phyloP scores from a whole-genome alignment of 2,329 filamentous ascomycete genomes.

The Colletotrichum siamense region DNA sequence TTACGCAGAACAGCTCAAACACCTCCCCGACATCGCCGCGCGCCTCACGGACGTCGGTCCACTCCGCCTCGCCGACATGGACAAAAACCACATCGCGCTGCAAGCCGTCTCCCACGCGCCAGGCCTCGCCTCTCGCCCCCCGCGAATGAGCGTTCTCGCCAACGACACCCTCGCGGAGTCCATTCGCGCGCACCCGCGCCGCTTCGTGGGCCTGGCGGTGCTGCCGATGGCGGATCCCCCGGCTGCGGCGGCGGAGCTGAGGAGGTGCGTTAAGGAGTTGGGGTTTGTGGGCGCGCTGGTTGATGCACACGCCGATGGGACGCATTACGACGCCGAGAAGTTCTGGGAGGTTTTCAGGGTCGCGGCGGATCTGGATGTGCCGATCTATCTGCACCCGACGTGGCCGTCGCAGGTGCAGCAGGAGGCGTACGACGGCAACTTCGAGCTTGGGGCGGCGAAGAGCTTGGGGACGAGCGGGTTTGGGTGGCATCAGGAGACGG shows the following conservation, averaged over 20 bases:
- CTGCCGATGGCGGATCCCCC: conserved; percentile 55
- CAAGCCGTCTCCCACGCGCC: conserved; percentile 22
- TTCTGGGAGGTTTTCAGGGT: conserved; percentile 67
- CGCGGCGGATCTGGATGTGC: conserved; percentile 63
- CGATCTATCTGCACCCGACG: conserved; percentile 67
- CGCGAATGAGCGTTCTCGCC: conserved; percentile 30
- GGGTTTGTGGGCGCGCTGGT: conserved; percentile 68
- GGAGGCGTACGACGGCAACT: conserved; percentile 30
- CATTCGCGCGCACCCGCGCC: neutral
- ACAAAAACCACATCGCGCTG: conserved; percentile 28
- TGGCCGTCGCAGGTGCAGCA: conserved; percentile 35
- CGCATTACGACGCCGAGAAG: conserved; percentile 64
- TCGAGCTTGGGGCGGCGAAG: conserved; percentile 28
- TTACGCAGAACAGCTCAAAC: conserved; percentile 26
- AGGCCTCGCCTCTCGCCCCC: conserved; percentile 1
- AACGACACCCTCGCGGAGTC: conserved; percentile 24
- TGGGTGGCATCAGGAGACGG: conserved; percentile 58
- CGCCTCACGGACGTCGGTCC: conserved; percentile 28
- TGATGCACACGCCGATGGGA: conserved; percentile 63
- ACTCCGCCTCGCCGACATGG: conserved; percentile 26
- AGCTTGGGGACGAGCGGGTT: conserved; percentile 46
- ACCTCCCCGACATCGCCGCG: conserved; percentile 23
- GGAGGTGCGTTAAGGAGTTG: conserved; percentile 57
- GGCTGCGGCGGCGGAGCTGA: conserved; percentile 54
- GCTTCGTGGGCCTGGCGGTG: neutral